Percentiles rank a stretch among this genome's conserved stretches.
phyloP scores from a whole-genome alignment of 768 basidiomycete genomes.

The Rhodotorula paludigena region DNA sequence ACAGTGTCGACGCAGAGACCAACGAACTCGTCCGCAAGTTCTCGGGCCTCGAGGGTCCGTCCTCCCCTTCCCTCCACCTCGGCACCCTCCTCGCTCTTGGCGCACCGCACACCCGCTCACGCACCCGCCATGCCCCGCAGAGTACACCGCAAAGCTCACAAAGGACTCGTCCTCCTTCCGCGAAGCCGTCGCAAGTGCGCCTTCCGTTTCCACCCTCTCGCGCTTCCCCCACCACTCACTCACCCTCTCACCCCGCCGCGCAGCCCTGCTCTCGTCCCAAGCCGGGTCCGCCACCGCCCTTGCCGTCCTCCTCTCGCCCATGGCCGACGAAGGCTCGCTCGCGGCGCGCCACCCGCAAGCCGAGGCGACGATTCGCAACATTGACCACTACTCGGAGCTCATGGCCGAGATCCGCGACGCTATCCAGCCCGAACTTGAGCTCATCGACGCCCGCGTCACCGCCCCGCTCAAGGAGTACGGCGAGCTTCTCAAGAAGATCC shows the following conservation, averaged over 20 bases:
- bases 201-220: constrained; percentile 49
- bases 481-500: constrained; percentile 73
- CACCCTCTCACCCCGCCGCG: background rate
- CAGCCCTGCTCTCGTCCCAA: constrained; percentile 48
- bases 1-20: constrained; percentile 22
- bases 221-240: constrained; percentile 52
- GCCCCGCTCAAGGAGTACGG: constrained; percentile 86
- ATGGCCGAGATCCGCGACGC: constrained; percentile 78
- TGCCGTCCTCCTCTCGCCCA: constrained; percentile 48
- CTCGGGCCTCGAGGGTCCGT: constrained; percentile 24
- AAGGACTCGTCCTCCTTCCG: constrained; percentile 86
- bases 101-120: constrained; percentile 67
- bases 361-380: constrained; percentile 70
- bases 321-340: constrained; percentile 34
- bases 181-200: constrained; percentile 70
- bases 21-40: constrained; percentile 36
- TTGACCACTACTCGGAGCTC: constrained; percentile 62
- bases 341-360: constrained; percentile 62
- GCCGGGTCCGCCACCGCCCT: constrained; percentile 48
- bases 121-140: constrained; percentile 67
- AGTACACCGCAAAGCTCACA: constrained; percentile 76
- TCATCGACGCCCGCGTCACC: constrained; percentile 79
- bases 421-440: constrained; percentile 82
- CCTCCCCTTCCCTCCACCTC: background rate
- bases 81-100: constrained; percentile 1